Evolutionary conservation across 2,329 filamentous ascomycete species (phyloP).

Genomic region (Sporothrix dimorphospora): DNA sequence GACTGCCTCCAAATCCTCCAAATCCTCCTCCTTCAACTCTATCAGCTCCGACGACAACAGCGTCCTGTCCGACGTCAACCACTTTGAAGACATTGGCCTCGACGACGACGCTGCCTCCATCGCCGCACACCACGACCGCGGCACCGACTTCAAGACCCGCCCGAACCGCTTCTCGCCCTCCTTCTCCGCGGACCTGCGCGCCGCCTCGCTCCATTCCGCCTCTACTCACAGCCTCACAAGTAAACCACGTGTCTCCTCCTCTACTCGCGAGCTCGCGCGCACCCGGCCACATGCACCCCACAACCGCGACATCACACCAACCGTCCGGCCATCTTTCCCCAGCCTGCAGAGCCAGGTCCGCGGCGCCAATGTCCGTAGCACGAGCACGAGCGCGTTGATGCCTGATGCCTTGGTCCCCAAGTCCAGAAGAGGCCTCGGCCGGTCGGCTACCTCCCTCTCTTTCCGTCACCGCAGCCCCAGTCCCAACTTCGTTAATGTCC

Average conservation of each 20-base stretch:
- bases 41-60: slow-evolving; percentile 74
- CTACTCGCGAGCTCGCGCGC: slow-evolving; percentile 40
- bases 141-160: slow-evolving; percentile 44
- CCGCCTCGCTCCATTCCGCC: slow-evolving; percentile 36
- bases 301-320: slow-evolving; percentile 41
- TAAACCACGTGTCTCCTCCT: slow-evolving; percentile 34
- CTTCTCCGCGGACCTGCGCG: slow-evolving; percentile 49
- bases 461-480: slow-evolving; percentile 56
- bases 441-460: slow-evolving; percentile 47
- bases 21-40: slow-evolving; percentile 85
- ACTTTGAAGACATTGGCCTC: slow-evolving; percentile 93
- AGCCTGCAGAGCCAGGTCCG: slow-evolving; percentile 52
- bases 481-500: slow-evolving; percentile 47
- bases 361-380: slow-evolving; percentile 55
- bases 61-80: slow-evolving; percentile 70
- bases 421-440: slow-evolving; percentile 40
- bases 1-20: slow-evolving; percentile 83
- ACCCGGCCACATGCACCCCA: slow-evolving; percentile 37
- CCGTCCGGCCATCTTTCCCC: slow-evolving; percentile 49
- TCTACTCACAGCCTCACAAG: background rate
- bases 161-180: slow-evolving; percentile 56
- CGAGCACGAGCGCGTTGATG: slow-evolving; percentile 46
- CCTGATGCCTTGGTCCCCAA: slow-evolving; percentile 38
- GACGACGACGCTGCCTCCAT: slow-evolving; percentile 58
- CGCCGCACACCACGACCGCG: slow-evolving; percentile 41